Evolutionary conservation across 2,329 filamentous ascomycete species (phyloP), one percentile per base, ranked within the genome.

Genomic region (Colletotrichum ledebouriae): DNA sequence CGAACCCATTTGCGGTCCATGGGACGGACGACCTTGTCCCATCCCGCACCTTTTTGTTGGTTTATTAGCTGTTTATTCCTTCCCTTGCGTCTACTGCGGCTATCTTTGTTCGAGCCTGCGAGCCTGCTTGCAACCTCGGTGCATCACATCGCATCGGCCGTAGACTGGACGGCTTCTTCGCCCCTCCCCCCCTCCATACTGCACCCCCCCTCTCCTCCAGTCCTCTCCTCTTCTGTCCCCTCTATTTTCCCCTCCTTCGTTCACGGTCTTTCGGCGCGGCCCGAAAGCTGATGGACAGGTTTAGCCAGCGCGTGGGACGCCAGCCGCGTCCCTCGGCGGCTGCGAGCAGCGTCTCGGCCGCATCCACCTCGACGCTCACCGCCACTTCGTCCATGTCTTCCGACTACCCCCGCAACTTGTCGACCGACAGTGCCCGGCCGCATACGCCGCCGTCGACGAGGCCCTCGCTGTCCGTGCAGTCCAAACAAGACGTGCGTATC

Each of bases 311-410:
- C 53, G 42, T 56, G 47, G 56, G 55, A 60, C 62, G 57, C 12
- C 50, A 39, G 20, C 63, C 49, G 58, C 65, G 65, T 53, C 60
- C 65, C 15, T 44, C 65, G n/a, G 64, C 65, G 20, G 65, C 50
- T 33, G 60, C 65, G 46, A 67, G 64, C 60, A 67, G 65, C 65
- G 34, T 67, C 65, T 67, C 65, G 46, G 65, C 61, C 53, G 22
- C 65, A 37, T 67, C 65, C 56, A 59, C 66, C 25, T 69, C 66
- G 49, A 66, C 66, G 62, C 33, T 55, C 25, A 68, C 71, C 71
- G 70, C 71, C 63, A 68, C 71, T 66, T 71, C 67, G 15, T 34
- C 44, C 29, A 49, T 59, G 57, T 69, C 71, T 9, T 69, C 71
- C 6, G 68, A 60, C n/a, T 63, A 41, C 53, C 60, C 67, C 47